Percentiles rank a stretch among this genome's conserved stretches.
Evolutionary conservation across 1,139 yeast species (phyloP).

Genomic region (Suhomyces choctaworum): DNA sequence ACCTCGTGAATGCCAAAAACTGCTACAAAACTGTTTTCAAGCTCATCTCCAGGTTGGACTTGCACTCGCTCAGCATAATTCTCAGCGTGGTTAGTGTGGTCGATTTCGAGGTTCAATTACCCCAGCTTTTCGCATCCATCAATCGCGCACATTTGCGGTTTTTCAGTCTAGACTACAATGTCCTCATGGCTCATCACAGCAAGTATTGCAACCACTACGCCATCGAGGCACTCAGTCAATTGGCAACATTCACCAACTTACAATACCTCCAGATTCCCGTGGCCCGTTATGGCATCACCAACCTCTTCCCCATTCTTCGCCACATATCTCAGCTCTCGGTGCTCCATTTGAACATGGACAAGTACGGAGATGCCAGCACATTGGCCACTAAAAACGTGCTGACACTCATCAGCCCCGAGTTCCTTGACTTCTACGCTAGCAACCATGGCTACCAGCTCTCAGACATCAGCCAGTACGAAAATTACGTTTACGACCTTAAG

Average conservation of each 20-base stretch:
- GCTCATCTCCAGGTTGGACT: slow-evolving; percentile 11
- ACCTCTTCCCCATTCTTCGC: slow-evolving; percentile 6
- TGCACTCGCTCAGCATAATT: slow-evolving; percentile 16
- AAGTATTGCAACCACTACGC: slow-evolving; percentile 8
- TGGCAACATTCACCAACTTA: slow-evolving; percentile 8
- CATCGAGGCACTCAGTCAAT: neutral
- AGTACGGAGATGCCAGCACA: slow-evolving; percentile 4
- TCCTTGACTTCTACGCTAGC: slow-evolving; percentile 7
- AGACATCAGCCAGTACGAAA: slow-evolving; percentile 11
- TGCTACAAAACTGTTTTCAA: slow-evolving; percentile 16
- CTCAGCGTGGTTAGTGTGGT: slow-evolving; percentile 19
- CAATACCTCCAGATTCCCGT: slow-evolving; percentile 14
- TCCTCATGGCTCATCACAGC: slow-evolving; percentile 1
- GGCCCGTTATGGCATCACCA: slow-evolving; percentile 8
- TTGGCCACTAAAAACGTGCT: slow-evolving; percentile 3
- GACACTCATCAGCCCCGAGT: slow-evolving; percentile 9
- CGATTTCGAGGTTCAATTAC: slow-evolving; percentile 15
- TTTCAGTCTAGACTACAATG: slow-evolving; percentile 14
- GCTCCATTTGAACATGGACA: slow-evolving; percentile 6
- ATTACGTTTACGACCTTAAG: slow-evolving; percentile 12
- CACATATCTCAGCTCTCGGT: slow-evolving; percentile 1
- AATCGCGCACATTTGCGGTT: slow-evolving; percentile 8
- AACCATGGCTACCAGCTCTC: neutral
- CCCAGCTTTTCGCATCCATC: slow-evolving; percentile 11
- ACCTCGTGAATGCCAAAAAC: slow-evolving; percentile 21